Percentiles rank a stretch among this genome's conserved stretches.
These are phyloP conservation scores for Hymenoscyphus repandus DNA, from an alignment of 2,329 filamentous ascomycete genomes.

Conservation along the genomic window DNA sequence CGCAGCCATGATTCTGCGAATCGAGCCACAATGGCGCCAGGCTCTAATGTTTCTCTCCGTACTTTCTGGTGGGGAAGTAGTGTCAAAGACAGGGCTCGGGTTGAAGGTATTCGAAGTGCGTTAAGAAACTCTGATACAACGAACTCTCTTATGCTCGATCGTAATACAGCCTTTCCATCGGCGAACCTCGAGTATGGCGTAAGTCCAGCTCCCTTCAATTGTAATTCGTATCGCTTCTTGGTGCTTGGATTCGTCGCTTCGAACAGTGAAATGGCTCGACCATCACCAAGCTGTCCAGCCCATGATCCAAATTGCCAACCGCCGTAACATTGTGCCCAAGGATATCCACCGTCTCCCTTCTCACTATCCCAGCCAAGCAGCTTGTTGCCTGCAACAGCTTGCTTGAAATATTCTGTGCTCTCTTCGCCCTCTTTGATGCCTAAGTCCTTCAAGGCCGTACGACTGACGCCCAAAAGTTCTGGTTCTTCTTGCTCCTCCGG, in stretches of 20 bases:
- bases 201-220: slow-evolving; percentile 87
- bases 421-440: slow-evolving; percentile 66
- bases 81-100: slow-evolving; percentile 77
- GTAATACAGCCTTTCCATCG: slow-evolving; percentile 87
- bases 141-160: slow-evolving; percentile 91
- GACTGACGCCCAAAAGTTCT: slow-evolving; percentile 77
- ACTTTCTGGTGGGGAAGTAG: slow-evolving; percentile 70
- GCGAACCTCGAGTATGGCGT: slow-evolving; percentile 97
- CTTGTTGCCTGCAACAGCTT: slow-evolving; percentile 76
- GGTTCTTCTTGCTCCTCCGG: slow-evolving; percentile 68
- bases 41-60: slow-evolving; percentile 73
- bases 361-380: slow-evolving; percentile 73
- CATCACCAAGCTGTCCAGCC: slow-evolving; percentile 94
- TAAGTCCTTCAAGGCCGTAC: slow-evolving; percentile 73
- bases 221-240: slow-evolving; percentile 76
- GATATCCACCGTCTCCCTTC: slow-evolving; percentile 68
- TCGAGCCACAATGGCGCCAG: slow-evolving; percentile 85
- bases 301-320: slow-evolving; percentile 78
- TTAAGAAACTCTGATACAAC: slow-evolving; percentile 86
- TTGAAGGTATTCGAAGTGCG: slow-evolving; percentile 79
- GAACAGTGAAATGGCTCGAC: slow-evolving; percentile 89
- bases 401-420: slow-evolving; percentile 66
- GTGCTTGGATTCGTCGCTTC: slow-evolving; percentile 74
- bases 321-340: slow-evolving; percentile 98
- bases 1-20: slow-evolving; percentile 91